These are phyloP conservation scores for Claviceps sp. DNA, from an alignment of 2,329 filamentous ascomycete genomes.

Conservation along the genomic window DNA sequence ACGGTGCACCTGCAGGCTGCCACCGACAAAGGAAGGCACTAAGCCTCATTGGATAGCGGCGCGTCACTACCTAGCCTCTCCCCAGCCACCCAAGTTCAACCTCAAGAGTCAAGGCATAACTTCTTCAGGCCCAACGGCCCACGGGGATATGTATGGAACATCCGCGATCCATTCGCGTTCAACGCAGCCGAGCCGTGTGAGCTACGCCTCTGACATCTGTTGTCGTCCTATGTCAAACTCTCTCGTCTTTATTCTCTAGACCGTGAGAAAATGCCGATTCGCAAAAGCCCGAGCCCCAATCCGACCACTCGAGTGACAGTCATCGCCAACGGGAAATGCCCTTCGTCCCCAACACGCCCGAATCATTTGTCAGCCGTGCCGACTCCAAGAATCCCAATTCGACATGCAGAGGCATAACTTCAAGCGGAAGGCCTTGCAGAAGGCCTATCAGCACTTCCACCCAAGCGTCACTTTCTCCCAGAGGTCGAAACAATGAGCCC, in stretches of 20 bases:
- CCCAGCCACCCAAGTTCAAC: neutral
- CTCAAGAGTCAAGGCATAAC: neutral
- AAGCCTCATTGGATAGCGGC: neutral
- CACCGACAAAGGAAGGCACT: neutral
- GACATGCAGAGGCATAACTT: conserved; percentile 81
- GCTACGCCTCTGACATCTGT: neutral
- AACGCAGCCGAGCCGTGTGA: neutral
- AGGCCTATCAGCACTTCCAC: conserved; percentile 40
- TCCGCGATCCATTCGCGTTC: neutral
- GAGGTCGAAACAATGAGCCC: conserved; percentile 12
- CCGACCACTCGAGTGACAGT: neutral
- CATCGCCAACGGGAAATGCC: conserved; percentile 18
- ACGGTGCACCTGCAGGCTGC: neutral
- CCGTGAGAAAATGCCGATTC: neutral
- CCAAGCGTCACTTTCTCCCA: conserved; percentile 8
- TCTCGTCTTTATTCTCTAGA: neutral
- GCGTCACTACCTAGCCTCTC: neutral
- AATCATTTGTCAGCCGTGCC: conserved; percentile 61
- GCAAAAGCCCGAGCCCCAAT: neutral
- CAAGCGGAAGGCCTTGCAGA: conserved; percentile 70
- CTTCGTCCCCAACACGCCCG: conserved; percentile 51
- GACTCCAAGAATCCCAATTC: conserved; percentile 75
- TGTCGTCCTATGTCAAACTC: neutral
- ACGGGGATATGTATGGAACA: neutral
- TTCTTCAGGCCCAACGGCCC: neutral